These are phyloP conservation scores for Suillus occidentalis DNA, from an alignment of 768 basidiomycete species.

Conservation along the genomic window DNA sequence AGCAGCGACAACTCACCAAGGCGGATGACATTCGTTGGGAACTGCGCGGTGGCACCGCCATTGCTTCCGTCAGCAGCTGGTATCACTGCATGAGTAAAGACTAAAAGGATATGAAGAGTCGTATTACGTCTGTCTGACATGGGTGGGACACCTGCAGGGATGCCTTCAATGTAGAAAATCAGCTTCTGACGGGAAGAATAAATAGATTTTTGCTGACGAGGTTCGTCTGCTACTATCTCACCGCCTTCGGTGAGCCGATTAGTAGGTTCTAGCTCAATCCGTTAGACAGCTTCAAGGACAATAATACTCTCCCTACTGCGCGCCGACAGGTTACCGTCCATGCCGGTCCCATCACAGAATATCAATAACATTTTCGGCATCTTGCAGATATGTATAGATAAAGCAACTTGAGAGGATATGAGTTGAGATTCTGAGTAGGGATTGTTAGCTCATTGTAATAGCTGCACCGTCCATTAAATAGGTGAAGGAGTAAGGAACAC, in stretches of 20 bases:
- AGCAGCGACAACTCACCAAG: constrained; percentile 8
- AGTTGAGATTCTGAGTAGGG: neutral
- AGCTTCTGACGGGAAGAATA: neutral
- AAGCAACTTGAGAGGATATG: neutral
- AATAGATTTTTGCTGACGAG: neutral
- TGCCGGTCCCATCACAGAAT: constrained; percentile 16
- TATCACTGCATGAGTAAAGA: neutral
- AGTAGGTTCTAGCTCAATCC: neutral
- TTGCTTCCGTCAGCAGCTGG: neutral
- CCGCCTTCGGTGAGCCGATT: neutral
- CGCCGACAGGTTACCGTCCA: constrained; percentile 9
- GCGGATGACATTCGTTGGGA: constrained; percentile 10
- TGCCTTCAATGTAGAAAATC: neutral
- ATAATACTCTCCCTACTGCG: neutral
- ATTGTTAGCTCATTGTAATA: neutral
- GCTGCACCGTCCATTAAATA: neutral
- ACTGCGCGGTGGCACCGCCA: neutral
- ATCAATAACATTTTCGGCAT: constrained; percentile 9
- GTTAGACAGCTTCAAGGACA: neutral
- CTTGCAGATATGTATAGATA: neutral
- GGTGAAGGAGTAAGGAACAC: no score
- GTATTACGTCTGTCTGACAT: neutral
- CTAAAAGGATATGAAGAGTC: neutral
- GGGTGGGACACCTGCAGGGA: neutral
- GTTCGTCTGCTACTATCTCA: neutral